These are phyloP conservation scores for Xylaria multiplex DNA, from an alignment of 2,329 filamentous ascomycete genomes.

Conservation along the genomic window DNA sequence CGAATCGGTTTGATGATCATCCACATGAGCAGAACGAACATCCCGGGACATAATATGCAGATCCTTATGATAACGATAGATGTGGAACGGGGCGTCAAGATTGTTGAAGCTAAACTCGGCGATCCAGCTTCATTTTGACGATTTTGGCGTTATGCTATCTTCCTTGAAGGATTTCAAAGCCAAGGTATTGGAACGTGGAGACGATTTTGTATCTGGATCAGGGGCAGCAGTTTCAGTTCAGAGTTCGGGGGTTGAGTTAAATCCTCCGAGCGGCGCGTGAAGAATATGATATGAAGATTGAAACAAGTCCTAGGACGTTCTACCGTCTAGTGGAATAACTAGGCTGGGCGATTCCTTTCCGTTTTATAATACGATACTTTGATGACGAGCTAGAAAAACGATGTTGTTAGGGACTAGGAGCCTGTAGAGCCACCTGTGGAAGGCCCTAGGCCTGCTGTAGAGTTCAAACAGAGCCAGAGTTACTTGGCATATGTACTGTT, in stretches of 20 bases:
- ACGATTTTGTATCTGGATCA: constrained; percentile 70
- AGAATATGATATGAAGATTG: neutral
- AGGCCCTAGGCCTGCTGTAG: no score
- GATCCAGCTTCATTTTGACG: constrained; percentile 72
- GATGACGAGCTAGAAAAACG: no score
- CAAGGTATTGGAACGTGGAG: constrained; percentile 55
- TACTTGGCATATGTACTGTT: neutral
- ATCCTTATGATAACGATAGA: constrained; percentile 77
- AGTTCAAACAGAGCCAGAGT: no score
- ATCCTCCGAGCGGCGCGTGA: no score
- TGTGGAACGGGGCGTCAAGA: constrained; percentile 66
- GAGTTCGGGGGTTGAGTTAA: constrained; percentile 50
- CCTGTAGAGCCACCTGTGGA: no score
- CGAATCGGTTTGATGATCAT: constrained; percentile 73
- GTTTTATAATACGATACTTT: neutral
- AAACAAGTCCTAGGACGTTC: neutral
- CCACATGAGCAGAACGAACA: constrained; percentile 73
- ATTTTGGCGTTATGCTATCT: constrained; percentile 70
- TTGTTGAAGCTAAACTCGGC: constrained; percentile 69
- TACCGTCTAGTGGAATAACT: neutral
- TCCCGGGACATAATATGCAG: constrained; percentile 67
- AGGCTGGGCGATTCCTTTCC: neutral
- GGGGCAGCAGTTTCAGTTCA: constrained; percentile 66
- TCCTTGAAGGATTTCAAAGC: constrained; percentile 69
- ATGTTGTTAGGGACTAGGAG: no score